A percentile compares a stretch with the other conserved stretches of the same genome.
These are phyloP conservation scores for Carallia brachiata DNA, from an alignment of 345 rosid genomes.

Conservation along the genomic window DNA sequence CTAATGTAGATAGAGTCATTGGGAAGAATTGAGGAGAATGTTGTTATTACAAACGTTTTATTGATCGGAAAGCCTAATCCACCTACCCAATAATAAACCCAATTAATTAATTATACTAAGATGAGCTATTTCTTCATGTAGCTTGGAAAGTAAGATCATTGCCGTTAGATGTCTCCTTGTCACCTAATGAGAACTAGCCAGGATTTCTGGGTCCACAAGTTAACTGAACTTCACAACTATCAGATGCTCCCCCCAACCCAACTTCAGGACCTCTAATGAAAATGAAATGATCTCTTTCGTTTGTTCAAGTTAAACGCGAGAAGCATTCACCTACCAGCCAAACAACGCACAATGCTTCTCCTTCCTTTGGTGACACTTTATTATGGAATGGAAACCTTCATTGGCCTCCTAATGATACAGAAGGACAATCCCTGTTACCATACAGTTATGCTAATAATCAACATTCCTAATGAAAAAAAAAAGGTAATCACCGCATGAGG, in stretches of 20 bases:
- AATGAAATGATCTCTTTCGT: conserved; percentile 20
- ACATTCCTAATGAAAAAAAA: no score
- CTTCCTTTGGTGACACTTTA: not conserved
- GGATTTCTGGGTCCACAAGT: conserved; percentile 22
- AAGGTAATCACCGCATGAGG: no score
- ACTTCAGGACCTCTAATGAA: not conserved
- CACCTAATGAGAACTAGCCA: conserved; percentile 11
- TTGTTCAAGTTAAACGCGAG: conserved; percentile 22
- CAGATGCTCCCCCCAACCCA: conserved; percentile 30
- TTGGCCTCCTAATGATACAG: no score
- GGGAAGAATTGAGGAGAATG: not conserved
- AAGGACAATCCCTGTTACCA: no score
- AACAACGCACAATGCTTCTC: not conserved
- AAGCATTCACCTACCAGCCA: conserved; percentile 28
- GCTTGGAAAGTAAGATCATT: conserved; percentile 1
- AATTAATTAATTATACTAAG: not conserved
- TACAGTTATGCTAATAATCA: no score
- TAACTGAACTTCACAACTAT: conserved; percentile 36
- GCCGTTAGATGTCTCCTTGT: not conserved
- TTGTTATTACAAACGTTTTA: conserved; percentile 5
- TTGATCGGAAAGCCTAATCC: conserved; percentile 8
- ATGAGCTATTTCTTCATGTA: not conserved
- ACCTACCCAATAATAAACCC: not conserved
- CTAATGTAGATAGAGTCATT: not conserved
- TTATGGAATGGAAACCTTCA: not conserved